Evolutionary conservation across 1,284 basidiomycete species (phyloP).

Genomic region (Coniferiporia sulphurascens): DNA sequence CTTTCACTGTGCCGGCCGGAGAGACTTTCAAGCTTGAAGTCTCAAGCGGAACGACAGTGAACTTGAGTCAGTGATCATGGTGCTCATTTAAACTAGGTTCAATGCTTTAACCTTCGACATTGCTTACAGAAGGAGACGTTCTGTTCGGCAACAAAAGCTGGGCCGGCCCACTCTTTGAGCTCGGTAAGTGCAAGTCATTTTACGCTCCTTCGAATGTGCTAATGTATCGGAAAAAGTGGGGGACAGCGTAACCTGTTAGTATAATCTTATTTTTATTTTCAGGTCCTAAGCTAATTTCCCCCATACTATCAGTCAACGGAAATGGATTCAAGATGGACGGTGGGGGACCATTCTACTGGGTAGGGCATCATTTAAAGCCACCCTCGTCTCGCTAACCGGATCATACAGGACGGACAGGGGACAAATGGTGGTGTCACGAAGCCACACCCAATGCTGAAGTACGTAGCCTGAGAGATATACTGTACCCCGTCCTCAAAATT

Average conservation of each 20-base stretch:
- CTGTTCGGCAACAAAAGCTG: constrained; percentile 30
- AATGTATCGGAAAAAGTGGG: constrained; percentile 21
- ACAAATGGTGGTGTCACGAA: constrained; percentile 35
- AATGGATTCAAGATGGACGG: constrained; percentile 39
- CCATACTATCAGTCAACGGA: constrained; percentile 31
- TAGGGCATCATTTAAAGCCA: constrained; percentile 7
- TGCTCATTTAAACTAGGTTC: too few species aligned
- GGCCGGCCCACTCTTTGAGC: constrained; percentile 32
- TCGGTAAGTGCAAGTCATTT: constrained; percentile 16
- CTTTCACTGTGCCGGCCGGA: constrained; percentile 37
- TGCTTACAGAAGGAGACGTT: too few species aligned
- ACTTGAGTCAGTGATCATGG: constrained; percentile 33
- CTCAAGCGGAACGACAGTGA: constrained; percentile 27
- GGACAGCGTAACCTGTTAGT: constrained; percentile 27
- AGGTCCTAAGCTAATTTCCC: background rate
- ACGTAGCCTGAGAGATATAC: background rate
- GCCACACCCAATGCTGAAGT: constrained; percentile 36
- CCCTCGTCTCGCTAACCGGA: background rate
- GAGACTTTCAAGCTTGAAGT: constrained; percentile 28
- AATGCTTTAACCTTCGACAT: too few species aligned
- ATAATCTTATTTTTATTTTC: background rate
- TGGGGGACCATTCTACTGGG: constrained; percentile 37
- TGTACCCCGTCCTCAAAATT: background rate
- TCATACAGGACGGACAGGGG: constrained; percentile 33
- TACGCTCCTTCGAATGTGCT: too few species aligned